Evolutionary conservation across 495 filamentous ascomycete species (phyloP), one percentile per base, ranked within the genome.

Genomic region (Penicillium simplicissimum): DNA sequence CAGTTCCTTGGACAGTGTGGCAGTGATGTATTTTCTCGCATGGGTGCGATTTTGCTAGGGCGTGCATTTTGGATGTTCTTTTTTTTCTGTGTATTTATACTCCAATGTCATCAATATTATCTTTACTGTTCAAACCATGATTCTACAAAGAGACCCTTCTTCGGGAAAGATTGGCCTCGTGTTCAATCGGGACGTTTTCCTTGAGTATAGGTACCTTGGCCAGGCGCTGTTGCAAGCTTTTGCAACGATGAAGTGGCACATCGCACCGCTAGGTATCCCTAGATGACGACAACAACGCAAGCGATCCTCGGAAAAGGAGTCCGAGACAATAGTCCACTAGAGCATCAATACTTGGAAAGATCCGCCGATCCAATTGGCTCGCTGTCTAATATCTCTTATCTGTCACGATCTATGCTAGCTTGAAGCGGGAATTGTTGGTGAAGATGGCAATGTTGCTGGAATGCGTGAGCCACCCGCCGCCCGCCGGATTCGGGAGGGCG

Each of bases 21-120:
- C 47, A 55, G 52, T 55, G 54, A 31, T 31, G 31, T 33, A 55
- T 35, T 14, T 58, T 62, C 47, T 65, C 60, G 52, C 58, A 64
- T 64, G 51, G 62, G 51, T 61, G 38, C 55, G 57, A 58, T 64
- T 59, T 59, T 60, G 37, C 61, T 48, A 47, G 60, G 60, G 60
- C 65, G 64, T 65, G 70, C 67, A 69, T 70, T 71, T 65, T 69
- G 55, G 58, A 58, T 17, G 17, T 23, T 45, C 21, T 25, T 66
- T 51, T 66, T 51, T 73, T 53, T 70, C 63, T 67, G 60, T 77
- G 73, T 77, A 77, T 63, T 76, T 77, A 76, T 76, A 77, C 65
- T 71, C 58, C 71, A 73, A 75, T 74, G 60, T 67, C 62, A 72
- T 61, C 58, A 61, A 53, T n/a, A 40, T 66, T n/a, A 40, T 66